Percentiles rank a stretch among this genome's conserved stretches.
phyloP scores from a whole-genome alignment of 1,139 yeast genomes.

The Nakaseomyces uthaithaninus region DNA sequence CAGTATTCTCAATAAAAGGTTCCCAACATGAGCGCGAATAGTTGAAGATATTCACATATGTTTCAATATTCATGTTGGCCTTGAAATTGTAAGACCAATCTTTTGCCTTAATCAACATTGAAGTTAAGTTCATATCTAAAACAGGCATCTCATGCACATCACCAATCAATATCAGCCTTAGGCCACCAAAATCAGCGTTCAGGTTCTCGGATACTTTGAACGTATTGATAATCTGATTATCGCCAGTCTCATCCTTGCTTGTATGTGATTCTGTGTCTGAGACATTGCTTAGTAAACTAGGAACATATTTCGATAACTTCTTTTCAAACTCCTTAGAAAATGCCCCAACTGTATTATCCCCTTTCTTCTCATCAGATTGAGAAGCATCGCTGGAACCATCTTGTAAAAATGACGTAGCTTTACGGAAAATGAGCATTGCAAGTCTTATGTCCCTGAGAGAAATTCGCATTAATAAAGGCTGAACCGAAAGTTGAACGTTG shows the following conservation, averaged over 20 bases:
- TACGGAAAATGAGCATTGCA: slow-evolving; percentile 64
- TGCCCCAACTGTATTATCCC: slow-evolving; percentile 16
- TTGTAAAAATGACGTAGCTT: slow-evolving; percentile 49
- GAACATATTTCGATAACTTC: slow-evolving; percentile 55
- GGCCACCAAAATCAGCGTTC: slow-evolving; percentile 65
- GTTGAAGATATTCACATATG: slow-evolving; percentile 74
- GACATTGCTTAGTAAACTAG: slow-evolving; percentile 43
- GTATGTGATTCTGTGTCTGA: slow-evolving; percentile 16
- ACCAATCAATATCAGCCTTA: slow-evolving; percentile 82
- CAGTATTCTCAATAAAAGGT: slow-evolving; percentile 86
- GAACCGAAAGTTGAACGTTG: slow-evolving; percentile 61
- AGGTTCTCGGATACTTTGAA: slow-evolving; percentile 65
- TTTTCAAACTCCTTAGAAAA: slow-evolving; percentile 57
- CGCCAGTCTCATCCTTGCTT: not conserved
- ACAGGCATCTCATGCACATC: slow-evolving; percentile 92
- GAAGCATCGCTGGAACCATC: slow-evolving; percentile 16
- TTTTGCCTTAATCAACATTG: slow-evolving; percentile 62
- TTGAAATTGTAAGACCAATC: slow-evolving; percentile 89
- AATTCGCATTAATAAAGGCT: slow-evolving; percentile 71
- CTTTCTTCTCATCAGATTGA: slow-evolving; percentile 11
- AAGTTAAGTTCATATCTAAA: slow-evolving; percentile 66
- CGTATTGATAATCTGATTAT: slow-evolving; percentile 18
- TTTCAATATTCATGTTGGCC: slow-evolving; percentile 61
- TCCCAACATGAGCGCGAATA: slow-evolving; percentile 95
- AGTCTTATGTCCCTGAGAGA: slow-evolving; percentile 81